Percentiles rank a stretch among this genome's conserved stretches.
Conservation (phyloP, 2,329 filamentous ascomycete genomes). For the Mycosphaerella sp. region DNA sequence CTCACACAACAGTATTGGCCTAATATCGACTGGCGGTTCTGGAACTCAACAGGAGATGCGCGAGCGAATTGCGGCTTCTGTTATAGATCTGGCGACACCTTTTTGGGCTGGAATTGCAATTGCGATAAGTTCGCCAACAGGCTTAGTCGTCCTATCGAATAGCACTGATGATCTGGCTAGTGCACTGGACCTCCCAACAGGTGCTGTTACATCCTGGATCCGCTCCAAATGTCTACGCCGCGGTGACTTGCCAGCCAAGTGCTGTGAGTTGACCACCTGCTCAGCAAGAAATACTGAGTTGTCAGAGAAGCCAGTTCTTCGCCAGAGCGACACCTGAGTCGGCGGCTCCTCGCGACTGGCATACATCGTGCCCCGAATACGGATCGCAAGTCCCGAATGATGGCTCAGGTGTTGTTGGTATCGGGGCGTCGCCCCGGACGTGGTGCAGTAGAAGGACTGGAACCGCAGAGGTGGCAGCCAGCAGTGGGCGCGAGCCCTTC, state of each 20-base stretch:
- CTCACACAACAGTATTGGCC: slow-evolving; percentile 9
- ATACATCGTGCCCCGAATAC: no score
- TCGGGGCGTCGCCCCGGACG: no score
- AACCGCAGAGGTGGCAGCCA: no score
- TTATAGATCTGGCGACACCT: background rate
- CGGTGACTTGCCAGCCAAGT: slow-evolving; percentile 1
- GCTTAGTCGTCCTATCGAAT: background rate
- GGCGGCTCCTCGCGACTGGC: no score
- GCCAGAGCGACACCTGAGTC: no score
- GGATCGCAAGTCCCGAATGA: no score
- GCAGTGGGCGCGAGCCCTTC: no score
- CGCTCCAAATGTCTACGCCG: slow-evolving; percentile 1
- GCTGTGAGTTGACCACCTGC: background rate
- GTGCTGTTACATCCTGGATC: slow-evolving; percentile 11
- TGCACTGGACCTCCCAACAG: slow-evolving; percentile 6
- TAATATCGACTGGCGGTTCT: slow-evolving; percentile 2
- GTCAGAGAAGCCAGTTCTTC: no score
- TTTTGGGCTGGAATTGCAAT: slow-evolving; percentile 11
- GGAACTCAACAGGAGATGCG: slow-evolving; percentile 3
- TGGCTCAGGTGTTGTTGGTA: no score
- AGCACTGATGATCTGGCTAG: slow-evolving; percentile 1
- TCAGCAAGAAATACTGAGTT: no score
- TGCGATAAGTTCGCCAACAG: slow-evolving; percentile 7
- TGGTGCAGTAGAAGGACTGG: no score
- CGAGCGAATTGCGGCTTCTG: slow-evolving; percentile 11